Percentiles rank a stretch among this genome's conserved stretches.
These are phyloP conservation scores for Alternaria hordeiaustralica DNA, from an alignment of 2,329 filamentous ascomycete species.

Conservation along the genomic window DNA sequence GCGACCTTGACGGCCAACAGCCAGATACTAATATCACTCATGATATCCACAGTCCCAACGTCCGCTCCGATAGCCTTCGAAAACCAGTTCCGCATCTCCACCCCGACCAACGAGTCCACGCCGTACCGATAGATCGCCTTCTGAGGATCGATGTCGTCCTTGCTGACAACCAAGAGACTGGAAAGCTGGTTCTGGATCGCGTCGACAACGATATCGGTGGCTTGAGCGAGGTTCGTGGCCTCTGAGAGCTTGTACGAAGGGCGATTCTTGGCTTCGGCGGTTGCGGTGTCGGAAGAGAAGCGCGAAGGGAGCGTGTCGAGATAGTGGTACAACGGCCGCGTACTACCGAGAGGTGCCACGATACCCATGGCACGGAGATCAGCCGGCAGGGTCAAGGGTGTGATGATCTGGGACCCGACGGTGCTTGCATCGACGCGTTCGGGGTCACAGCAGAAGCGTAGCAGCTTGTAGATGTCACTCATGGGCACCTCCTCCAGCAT, in stretches of 20 bases:
- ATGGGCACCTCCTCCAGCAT: slow-evolving; percentile 21
- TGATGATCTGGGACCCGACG: slow-evolving; percentile 23
- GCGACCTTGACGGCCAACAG: slow-evolving; percentile 16
- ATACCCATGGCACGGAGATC: slow-evolving; percentile 20
- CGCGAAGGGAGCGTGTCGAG: slow-evolving; percentile 15
- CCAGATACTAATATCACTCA: slow-evolving; percentile 18
- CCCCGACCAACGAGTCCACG: slow-evolving; percentile 34
- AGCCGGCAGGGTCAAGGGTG: slow-evolving; percentile 22
- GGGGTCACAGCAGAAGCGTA: slow-evolving; percentile 26
- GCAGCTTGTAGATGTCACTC: slow-evolving; percentile 25
- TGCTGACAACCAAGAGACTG: slow-evolving; percentile 12
- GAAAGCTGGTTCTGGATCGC: slow-evolving; percentile 21
- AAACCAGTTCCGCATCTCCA: slow-evolving; percentile 35
- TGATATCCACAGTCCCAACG: slow-evolving; percentile 15
- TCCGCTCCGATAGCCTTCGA: slow-evolving; percentile 17
- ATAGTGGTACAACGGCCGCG: slow-evolving; percentile 14
- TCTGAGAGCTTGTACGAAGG: slow-evolving; percentile 6
- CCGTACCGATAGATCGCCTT: slow-evolving; percentile 33
- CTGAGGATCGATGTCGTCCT: slow-evolving; percentile 30
- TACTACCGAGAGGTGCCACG: slow-evolving; percentile 25
- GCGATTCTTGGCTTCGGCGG: slow-evolving; percentile 12
- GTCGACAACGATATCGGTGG: slow-evolving; percentile 16
- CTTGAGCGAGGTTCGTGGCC: slow-evolving; percentile 11
- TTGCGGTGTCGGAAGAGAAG: background rate
- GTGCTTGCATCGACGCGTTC: background rate